Evolutionary conservation across 345 rosid species (phyloP).

Genomic region (Lepidium didymum): DNA sequence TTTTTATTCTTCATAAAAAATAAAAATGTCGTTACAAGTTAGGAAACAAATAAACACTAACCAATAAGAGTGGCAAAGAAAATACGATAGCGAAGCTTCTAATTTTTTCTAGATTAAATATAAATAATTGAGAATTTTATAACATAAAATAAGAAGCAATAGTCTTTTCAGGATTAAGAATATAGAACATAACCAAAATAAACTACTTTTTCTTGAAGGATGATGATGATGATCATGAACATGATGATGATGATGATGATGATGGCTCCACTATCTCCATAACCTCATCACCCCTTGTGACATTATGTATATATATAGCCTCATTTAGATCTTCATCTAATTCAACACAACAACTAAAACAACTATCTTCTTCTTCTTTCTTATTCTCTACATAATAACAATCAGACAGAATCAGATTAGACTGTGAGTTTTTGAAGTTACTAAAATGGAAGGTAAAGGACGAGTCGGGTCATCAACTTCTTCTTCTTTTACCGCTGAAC

Average conservation of each 20-base stretch:
- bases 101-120: background rate
- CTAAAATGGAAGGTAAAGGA: conserved; percentile 55
- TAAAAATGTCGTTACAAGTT: background rate
- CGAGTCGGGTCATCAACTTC: conserved; percentile 44
- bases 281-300: conserved; percentile 4
- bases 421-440: background rate
- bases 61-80: conserved; percentile 14
- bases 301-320: conserved; percentile 29
- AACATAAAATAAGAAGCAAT: conserved; percentile 2
- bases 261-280: conserved; percentile 26
- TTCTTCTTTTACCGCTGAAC: conserved; percentile 57
- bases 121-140: background rate
- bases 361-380: conserved; percentile 13
- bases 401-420: background rate
- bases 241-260: background rate
- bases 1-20: background rate
- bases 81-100: conserved; percentile 17
- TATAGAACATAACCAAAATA: conserved; percentile 19
- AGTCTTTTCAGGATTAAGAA: conserved; percentile 24
- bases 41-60: background rate
- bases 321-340: conserved; percentile 5
- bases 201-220: background rate
- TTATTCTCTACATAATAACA: conserved; percentile 7
- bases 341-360: background rate
- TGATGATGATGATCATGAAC: conserved; percentile 5